phyloP scores from a whole-genome alignment of 768 basidiomycete genomes.

The Lactarius psammicola region DNA sequence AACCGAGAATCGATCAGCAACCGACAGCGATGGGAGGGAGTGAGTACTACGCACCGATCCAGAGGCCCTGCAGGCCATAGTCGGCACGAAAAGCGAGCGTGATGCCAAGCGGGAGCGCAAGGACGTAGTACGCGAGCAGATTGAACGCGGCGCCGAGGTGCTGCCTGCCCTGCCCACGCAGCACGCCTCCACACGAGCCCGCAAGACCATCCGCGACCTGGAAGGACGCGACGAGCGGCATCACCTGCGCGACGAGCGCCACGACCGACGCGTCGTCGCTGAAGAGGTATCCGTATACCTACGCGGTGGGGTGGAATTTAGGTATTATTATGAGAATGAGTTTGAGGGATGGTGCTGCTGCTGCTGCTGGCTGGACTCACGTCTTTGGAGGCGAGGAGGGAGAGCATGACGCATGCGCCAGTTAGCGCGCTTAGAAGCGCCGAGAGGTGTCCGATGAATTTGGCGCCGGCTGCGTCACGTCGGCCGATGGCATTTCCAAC shows the following conservation, averaged over 20 bases:
- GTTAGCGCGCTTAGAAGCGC: conserved; percentile 62
- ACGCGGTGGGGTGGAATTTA: not conserved
- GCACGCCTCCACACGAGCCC: conserved; percentile 49
- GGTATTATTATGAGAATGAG: not conserved
- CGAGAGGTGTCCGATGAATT: conserved; percentile 57
- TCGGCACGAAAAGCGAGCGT: conserved; percentile 46
- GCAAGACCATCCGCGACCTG: conserved; percentile 55
- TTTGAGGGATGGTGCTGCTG: no score
- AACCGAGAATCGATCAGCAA: conserved; percentile 23
- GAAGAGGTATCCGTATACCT: conserved; percentile 68
- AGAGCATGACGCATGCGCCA: conserved; percentile 56
- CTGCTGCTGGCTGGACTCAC: no score
- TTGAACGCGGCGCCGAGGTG: conserved; percentile 76
- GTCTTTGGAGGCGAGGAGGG: conserved; percentile 55
- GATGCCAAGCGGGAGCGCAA: conserved; percentile 53
- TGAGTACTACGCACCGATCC: conserved; percentile 42
- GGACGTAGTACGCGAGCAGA: conserved; percentile 58
- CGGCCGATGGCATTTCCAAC: conserved; percentile 73
- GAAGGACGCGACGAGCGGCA: conserved; percentile 56
- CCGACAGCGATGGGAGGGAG: not conserved
- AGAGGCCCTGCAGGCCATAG: conserved; percentile 50
- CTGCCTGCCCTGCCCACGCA: conserved; percentile 57
- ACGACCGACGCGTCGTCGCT: conserved; percentile 61
- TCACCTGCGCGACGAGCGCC: conserved; percentile 46
- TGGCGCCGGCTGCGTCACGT: conserved; percentile 50